A percentile compares a stretch with the other conserved stretches of the same genome.
Evolutionary conservation across 208 protist species (phyloP).

Genomic region (Novymonas esmeraldas): DNA sequence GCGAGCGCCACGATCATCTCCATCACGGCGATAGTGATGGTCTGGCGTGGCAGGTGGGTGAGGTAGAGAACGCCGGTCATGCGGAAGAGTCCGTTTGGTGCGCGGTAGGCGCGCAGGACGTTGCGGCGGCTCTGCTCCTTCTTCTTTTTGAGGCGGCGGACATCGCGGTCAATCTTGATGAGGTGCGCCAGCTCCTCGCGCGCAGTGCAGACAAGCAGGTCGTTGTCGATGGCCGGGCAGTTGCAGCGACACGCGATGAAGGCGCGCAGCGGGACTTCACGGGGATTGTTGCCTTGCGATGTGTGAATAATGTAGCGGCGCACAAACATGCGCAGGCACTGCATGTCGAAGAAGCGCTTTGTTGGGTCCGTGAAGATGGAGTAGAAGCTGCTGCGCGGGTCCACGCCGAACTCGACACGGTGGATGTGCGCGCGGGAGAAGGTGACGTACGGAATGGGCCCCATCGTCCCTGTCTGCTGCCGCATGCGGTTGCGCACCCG

Average conservation of each 20-base stretch:
- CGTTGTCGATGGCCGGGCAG: conserved; percentile 56
- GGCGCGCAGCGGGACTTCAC: conserved; percentile 54
- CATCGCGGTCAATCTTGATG: conserved; percentile 65
- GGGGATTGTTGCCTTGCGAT: conserved; percentile 72
- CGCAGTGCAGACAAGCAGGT: conserved; percentile 51
- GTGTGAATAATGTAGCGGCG: conserved; percentile 84
- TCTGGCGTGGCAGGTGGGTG: conserved; percentile 66
- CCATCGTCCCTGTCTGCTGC: conserved; percentile 36
- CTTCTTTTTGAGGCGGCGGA: conserved; percentile 41
- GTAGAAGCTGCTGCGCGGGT: conserved; percentile 59
- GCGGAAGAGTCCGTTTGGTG: conserved; percentile 51
- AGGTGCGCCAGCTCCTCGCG: conserved; percentile 73
- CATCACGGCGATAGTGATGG: conserved; percentile 57
- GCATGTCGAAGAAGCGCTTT: conserved; percentile 67
- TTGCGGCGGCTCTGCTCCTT: conserved; percentile 32
- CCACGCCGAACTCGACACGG: conserved; percentile 66
- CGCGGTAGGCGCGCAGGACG: conserved; percentile 38
- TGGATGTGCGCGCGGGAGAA: conserved; percentile 75
- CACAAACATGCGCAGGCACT: conserved; percentile 86
- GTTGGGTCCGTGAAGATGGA: conserved; percentile 64
- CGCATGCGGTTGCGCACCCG: conserved; percentile 35
- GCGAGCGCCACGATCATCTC: conserved; percentile 41
- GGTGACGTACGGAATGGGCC: conserved; percentile 80
- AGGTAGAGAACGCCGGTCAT: conserved; percentile 67
- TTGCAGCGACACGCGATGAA: conserved; percentile 69